phyloP scores from a whole-genome alignment of 768 basidiomycete genomes.

The Mrakia gelida region DNA sequence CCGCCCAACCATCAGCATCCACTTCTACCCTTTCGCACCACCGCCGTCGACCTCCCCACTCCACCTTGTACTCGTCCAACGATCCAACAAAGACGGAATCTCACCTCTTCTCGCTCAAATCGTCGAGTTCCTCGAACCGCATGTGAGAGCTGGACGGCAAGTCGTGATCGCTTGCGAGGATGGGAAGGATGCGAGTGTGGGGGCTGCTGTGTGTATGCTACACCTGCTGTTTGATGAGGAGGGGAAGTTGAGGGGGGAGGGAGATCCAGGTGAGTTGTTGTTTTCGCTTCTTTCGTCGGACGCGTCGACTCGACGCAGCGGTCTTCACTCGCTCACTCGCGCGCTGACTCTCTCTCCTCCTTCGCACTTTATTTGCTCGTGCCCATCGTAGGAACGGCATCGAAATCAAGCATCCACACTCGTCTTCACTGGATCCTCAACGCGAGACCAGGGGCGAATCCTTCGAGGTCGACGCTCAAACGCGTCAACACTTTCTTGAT shows the following conservation, averaged over 20 bases:
- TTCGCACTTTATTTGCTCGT: not conserved
- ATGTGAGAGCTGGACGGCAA: conserved; percentile 45
- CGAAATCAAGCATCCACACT: conserved; percentile 63
- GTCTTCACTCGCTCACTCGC: not conserved
- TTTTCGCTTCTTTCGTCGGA: not conserved
- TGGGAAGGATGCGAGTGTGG: conserved; percentile 61
- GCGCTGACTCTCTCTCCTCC: not conserved
- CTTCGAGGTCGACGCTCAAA: conserved; percentile 74
- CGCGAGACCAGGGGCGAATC: conserved; percentile 65
- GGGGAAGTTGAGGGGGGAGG: conserved; percentile 42
- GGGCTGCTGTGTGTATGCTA: conserved; percentile 59
- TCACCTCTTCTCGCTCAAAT: conserved; percentile 50
- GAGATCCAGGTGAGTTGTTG: not conserved
- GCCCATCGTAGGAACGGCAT: conserved; percentile 34
- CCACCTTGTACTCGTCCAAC: conserved; percentile 8
- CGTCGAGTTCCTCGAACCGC: conserved; percentile 50
- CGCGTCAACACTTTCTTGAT: conserved; percentile 70
- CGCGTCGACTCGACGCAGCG: not conserved
- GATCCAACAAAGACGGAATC: conserved; percentile 19
- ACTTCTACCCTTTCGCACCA: not conserved
- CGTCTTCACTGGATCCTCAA: conserved; percentile 83
- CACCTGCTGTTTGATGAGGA: conserved; percentile 58
- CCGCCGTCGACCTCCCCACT: not conserved
- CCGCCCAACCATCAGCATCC: not conserved
- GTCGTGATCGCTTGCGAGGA: conserved; percentile 56